Evolutionary conservation across 345 rosid genomes (phyloP).

Genomic region (Aquilaria malaccensis): DNA sequence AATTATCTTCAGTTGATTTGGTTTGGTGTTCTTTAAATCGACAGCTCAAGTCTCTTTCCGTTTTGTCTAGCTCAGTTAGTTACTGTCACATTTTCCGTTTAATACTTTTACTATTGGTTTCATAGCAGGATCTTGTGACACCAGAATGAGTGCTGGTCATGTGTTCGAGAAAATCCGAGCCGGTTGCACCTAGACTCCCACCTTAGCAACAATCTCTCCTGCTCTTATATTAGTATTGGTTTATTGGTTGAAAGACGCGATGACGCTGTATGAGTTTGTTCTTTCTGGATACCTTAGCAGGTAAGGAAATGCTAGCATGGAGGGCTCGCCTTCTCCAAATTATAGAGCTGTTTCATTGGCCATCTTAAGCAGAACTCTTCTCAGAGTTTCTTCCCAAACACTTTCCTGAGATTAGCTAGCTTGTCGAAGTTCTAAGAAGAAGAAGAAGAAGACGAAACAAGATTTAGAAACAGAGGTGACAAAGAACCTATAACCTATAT

Average conservation of each 20-base stretch:
- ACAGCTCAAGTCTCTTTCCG: constrained; percentile 22
- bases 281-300: constrained; percentile 31
- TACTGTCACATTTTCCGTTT: no score
- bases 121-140: no score
- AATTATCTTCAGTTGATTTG: background rate
- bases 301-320: constrained; percentile 43
- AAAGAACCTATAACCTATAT: background rate
- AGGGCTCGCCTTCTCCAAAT: constrained; percentile 45
- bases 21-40: background rate
- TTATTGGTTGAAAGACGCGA: no score
- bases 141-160: background rate
- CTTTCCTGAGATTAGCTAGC: constrained; percentile 39
- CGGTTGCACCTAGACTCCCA: background rate
- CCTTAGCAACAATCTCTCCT: constrained; percentile 51
- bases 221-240: constrained; percentile 29
- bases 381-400: constrained; percentile 67
- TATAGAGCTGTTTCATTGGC: constrained; percentile 41
- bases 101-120: no score
- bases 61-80: constrained; percentile 1
- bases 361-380: constrained; percentile 59
- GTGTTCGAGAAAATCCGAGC: constrained; percentile 9
- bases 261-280: no score
- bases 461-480: constrained; percentile 3
- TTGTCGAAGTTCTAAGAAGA: constrained; percentile 48
- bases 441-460: background rate